Evolutionary conservation across 108 stramenopile genomes (phyloP), one percentile per base, ranked within the genome.

Genomic region (Cyclotella choctawhatcheeana): DNA sequence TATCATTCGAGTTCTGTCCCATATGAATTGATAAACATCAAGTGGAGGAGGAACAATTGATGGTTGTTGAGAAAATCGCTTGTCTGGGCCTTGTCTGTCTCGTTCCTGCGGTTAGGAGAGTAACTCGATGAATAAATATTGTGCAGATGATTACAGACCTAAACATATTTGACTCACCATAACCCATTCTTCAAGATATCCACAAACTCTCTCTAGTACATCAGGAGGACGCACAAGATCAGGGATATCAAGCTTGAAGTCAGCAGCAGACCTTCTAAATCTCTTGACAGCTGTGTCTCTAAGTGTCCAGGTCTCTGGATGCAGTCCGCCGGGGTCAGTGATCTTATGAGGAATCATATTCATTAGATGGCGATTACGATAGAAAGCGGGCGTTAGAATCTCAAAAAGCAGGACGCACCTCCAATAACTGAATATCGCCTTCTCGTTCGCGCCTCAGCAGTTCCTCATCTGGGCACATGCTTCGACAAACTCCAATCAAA

Each of bases 11-110:
- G 27, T 56, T 30, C 55, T 71, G 81, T 96, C 90, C 93, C 93
- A 96, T 58, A 96, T 86, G 51, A 96, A 96, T 52, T 89, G 87
- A 75, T 96, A 94, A 5, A 93, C 92, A 67, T 94, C 93, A 20
- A 96, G 76, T 5, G 92, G 69, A 4, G 88, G 84, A 3, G 95
- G 93, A 2, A 50, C 64, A 18, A 77, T 73, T 5, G 65, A 64
- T 18, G 88, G 80, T 20, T 73, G 67, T 45, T 81, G 76, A 24
- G 53, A 43, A 78, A 82, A 92, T 31, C 95, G 81, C 22, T 81
- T 82, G 69, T 96, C 95, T 1, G 87, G 80, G 32, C 95, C 95
- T 83, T 96, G 95, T 61, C 95, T 85, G 67, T 96, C 95, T 35
- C 92, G 83, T 66, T 92, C 93, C 83, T 84, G 25, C 18, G 44